Evolutionary conservation across 2,329 filamentous ascomycete species (phyloP).

Genomic region (Scopulariopsis brevicaulis): DNA sequence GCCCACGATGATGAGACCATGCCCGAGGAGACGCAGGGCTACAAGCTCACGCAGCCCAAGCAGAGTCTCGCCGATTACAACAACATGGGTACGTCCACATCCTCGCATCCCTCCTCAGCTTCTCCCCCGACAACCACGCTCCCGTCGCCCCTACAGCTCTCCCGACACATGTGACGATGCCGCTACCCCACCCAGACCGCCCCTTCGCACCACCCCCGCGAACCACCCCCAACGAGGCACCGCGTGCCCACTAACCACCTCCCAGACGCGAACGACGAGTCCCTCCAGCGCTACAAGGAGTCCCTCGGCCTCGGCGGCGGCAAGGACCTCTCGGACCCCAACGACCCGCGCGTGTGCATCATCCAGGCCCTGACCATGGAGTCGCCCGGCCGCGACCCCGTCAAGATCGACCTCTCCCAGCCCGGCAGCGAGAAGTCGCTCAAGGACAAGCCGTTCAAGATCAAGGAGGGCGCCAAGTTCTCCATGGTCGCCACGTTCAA

Average conservation of each 20-base stretch:
- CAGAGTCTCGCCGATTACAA: slow-evolving; percentile 94
- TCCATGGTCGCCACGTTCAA: slow-evolving; percentile 91
- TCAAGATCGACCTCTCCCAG: slow-evolving; percentile 75
- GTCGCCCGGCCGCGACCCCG: slow-evolving; percentile 68
- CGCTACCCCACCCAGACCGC: neutral
- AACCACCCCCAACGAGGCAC: neutral
- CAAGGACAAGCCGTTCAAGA: slow-evolving; percentile 88
- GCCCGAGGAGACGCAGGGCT: slow-evolving; percentile 83
- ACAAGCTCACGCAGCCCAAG: slow-evolving; percentile 95
- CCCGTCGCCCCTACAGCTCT: neutral
- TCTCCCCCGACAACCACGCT: neutral
- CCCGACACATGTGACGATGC: neutral
- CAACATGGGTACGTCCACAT: slow-evolving; percentile 66
- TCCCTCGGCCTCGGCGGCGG: slow-evolving; percentile 79
- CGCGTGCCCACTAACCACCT: neutral
- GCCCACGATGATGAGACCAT: slow-evolving; percentile 69
- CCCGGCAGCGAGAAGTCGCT: slow-evolving; percentile 65
- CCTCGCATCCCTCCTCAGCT: neutral
- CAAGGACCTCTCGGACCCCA: slow-evolving; percentile 61
- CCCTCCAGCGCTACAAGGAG: slow-evolving; percentile 93
- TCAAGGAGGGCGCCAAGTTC: slow-evolving; percentile 92
- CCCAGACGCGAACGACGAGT: slow-evolving; percentile 67
- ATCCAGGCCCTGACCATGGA: slow-evolving; percentile 87
- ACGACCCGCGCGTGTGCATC: slow-evolving; percentile 81
- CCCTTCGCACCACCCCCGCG: neutral